Conservation (phyloP, 345 rosid species). For the Arabidopsis thaliana region DNA sequence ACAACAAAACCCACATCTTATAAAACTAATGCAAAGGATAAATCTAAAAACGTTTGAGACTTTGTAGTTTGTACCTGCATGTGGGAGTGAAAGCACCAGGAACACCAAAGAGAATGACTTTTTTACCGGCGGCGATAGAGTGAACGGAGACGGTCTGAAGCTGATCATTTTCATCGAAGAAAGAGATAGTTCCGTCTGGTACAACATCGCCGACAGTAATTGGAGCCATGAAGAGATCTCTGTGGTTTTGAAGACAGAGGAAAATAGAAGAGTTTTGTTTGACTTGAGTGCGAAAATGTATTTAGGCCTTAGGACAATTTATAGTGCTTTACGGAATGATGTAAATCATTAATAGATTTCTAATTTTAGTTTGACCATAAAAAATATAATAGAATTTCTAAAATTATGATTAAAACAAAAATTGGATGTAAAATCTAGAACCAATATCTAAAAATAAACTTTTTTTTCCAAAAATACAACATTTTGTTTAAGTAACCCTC, state of each 20-base stretch:
- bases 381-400: too few species aligned
- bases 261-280: not conserved
- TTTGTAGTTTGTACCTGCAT: constrained; percentile 64
- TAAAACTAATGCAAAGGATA: not conserved
- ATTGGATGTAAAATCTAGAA: too few species aligned
- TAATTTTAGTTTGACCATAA: too few species aligned
- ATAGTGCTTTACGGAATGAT: not conserved
- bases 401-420: too few species aligned
- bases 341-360: too few species aligned
- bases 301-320: not conserved
- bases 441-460: too few species aligned
- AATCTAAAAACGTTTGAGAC: not conserved
- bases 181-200: constrained; percentile 80
- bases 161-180: constrained; percentile 87
- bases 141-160: constrained; percentile 76
- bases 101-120: constrained; percentile 82
- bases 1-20: not conserved
- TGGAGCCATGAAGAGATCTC: constrained; percentile 70
- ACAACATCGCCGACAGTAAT: constrained; percentile 68
- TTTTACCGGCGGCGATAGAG: constrained; percentile 87
- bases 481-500: too few species aligned
- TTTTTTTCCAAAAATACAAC: too few species aligned
- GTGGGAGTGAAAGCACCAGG: constrained; percentile 99
- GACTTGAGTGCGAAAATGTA: not conserved
- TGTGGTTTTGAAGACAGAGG: not conserved